Conservation (phyloP, 495 filamentous ascomycete genomes). For the Apodospora peruviana region DNA sequence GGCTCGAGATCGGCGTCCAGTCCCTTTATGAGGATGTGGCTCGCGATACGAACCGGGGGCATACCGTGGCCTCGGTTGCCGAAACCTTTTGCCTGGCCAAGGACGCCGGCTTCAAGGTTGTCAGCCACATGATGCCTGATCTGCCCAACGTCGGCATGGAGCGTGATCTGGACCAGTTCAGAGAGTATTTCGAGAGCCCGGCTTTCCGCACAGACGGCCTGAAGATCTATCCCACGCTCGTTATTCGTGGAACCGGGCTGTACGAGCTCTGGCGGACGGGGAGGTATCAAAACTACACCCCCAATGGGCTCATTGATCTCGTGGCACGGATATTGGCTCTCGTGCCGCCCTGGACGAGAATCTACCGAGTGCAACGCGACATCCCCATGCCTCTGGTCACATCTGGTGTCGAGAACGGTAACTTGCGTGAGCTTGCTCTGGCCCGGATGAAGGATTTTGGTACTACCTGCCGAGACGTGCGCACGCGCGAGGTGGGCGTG, state of each 20-base stretch:
- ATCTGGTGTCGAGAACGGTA: slow-evolving; percentile 95
- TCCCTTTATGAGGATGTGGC: slow-evolving; percentile 98
- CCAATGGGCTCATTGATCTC: slow-evolving; percentile 90
- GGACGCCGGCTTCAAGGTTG: slow-evolving; percentile 97
- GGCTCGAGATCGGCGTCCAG: slow-evolving; percentile 91
- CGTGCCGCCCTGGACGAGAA: slow-evolving; percentile 95
- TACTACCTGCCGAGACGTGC: slow-evolving; percentile 94
- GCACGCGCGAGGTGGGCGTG: slow-evolving; percentile 93
- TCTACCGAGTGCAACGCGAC: slow-evolving; percentile 96
- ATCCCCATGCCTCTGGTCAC: slow-evolving; percentile 99
- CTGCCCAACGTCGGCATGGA: slow-evolving; percentile 98
- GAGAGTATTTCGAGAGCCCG: slow-evolving; percentile 96
- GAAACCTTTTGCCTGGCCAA: slow-evolving; percentile 94
- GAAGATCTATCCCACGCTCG: slow-evolving; percentile 96
- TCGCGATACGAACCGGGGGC: slow-evolving; percentile 91
- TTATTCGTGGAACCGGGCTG: slow-evolving; percentile 93
- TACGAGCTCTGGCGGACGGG: slow-evolving; percentile 98
- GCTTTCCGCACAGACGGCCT: slow-evolving; percentile 95
- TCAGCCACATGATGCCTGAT: slow-evolving; percentile 99
- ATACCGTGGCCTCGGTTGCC: slow-evolving; percentile 89
- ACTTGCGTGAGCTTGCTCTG: slow-evolving; percentile 86
- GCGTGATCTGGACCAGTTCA: slow-evolving; percentile 91
- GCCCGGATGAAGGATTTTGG: slow-evolving; percentile 98
- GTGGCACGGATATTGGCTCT: slow-evolving; percentile 92
- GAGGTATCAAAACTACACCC: slow-evolving; percentile 96